Conservation (phyloP, 495 filamentous ascomycete species). For the Penicillium steckii region DNA sequence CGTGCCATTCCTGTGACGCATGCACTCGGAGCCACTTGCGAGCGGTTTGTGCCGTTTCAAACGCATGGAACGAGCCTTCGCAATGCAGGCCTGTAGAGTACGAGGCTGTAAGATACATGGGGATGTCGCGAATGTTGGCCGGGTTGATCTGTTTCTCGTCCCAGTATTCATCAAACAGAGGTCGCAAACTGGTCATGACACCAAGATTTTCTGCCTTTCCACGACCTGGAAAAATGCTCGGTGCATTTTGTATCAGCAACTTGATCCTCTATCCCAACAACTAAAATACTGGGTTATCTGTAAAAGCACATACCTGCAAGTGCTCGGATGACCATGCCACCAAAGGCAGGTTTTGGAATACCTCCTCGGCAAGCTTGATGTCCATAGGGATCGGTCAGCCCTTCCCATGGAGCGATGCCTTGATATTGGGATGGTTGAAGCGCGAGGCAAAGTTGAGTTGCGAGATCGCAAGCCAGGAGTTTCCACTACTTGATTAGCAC, state of each 20-base stretch:
- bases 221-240: no score
- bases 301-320: no score
- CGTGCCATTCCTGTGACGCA: slow-evolving; percentile 33
- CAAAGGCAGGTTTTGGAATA: slow-evolving; percentile 6
- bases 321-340: slow-evolving; percentile 1
- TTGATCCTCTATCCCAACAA: no score
- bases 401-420: slow-evolving; percentile 44
- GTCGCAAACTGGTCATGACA: slow-evolving; percentile 9
- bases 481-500: slow-evolving; percentile 14
- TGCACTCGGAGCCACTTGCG: slow-evolving; percentile 36
- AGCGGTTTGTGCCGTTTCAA: neutral
- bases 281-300: no score
- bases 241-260: no score
- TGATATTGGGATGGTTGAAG: slow-evolving; percentile 31
- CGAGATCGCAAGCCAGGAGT: slow-evolving; percentile 31
- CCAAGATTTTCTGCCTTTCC: slow-evolving; percentile 9
- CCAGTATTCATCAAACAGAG: slow-evolving; percentile 20
- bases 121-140: slow-evolving; percentile 16
- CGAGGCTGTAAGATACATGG: slow-evolving; percentile 24
- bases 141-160: slow-evolving; percentile 17
- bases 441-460: slow-evolving; percentile 36
- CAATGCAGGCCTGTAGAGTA: slow-evolving; percentile 22
- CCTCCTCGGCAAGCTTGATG: slow-evolving; percentile 23
- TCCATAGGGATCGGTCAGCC: slow-evolving; percentile 31
- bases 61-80: slow-evolving; percentile 15